Evolutionary conservation across 495 filamentous ascomycete genomes (phyloP), one percentile per base, ranked within the genome.

Genomic region (Podospora anserina): DNA sequence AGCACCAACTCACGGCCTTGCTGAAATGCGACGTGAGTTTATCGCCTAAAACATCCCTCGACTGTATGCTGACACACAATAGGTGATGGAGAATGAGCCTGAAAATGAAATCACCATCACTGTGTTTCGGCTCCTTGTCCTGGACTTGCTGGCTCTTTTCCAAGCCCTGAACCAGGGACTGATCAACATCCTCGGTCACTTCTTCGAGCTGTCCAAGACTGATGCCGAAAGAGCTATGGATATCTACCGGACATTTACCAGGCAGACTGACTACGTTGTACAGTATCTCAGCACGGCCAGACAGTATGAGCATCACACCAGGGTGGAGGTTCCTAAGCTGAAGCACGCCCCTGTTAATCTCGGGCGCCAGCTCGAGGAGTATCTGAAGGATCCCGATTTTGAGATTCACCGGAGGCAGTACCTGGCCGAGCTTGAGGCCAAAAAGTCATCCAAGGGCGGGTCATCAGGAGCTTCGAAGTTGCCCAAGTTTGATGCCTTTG

Each of bases 61-160:
- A 49, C 5, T 16, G 13, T 11, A 13, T 49, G 13, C 39, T 49
- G 39, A 49, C 39, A 49, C 15, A 49, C 39, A 49, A 49, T 49
- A 58, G 55, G 55, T 58, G 64, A 85, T 98, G 73, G 88, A 91
- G 61, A 87, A 90, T 66, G 95, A 98, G 70, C 88, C 91, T 20
- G 96, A 98, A 77, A 99, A 98, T 74, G 95, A 99, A 75, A 97
- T 99, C 73, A 96, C 93, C 11, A 84, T 99, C 71, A 94, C 91
- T 4, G 94, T 95, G n/a, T 99, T 99, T 71, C 86, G 95, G 69
- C 83, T 99, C 74, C 80, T 99, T 55, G 95, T 96, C 11, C 83
- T 95, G 72, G 95, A 99, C 77, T 85, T 99, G 28, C 79, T 99
- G 65, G 90, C 89, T 5, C 83, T 99, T 56, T 99, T 96, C 78